These are phyloP conservation scores for Breviolum minutum DNA, from an alignment of 73 alveolate genomes.

Conservation along the genomic window DNA sequence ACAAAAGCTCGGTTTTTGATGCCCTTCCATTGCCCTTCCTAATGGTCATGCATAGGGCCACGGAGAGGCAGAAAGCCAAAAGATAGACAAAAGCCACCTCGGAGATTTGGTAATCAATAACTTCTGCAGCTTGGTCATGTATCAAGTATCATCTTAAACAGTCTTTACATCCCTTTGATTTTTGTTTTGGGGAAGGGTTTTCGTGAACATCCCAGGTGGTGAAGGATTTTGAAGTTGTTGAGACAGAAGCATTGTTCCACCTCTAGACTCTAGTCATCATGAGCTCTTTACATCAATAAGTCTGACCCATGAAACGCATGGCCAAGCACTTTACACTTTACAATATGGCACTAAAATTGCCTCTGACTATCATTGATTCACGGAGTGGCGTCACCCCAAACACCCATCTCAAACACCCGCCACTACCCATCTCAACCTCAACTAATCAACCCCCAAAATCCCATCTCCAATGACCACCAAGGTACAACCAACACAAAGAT, in stretches of 20 bases:
- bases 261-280: no score
- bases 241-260: no score
- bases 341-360: no score
- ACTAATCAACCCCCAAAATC: no score
- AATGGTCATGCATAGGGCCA: constrained; percentile 29
- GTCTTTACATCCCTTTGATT: not conserved
- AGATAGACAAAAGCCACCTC: constrained; percentile 23
- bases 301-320: no score
- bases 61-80: constrained; percentile 15
- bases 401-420: no score
- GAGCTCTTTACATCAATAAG: no score
- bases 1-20: not conserved
- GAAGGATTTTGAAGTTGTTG: no score
- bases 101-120: not conserved
- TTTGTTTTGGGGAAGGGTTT: not conserved
- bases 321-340: no score
- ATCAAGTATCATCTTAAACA: not conserved
- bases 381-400: no score
- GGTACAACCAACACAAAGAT: constrained; percentile 28
- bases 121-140: not conserved
- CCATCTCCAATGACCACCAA: not conserved
- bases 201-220: not conserved
- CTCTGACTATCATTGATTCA: no score
- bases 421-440: no score
- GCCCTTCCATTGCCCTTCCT: not conserved